Percentiles rank a stretch among this genome's conserved stretches.
Evolutionary conservation across 345 rosid species (phyloP).

Genomic region (Excoecaria agallocha): DNA sequence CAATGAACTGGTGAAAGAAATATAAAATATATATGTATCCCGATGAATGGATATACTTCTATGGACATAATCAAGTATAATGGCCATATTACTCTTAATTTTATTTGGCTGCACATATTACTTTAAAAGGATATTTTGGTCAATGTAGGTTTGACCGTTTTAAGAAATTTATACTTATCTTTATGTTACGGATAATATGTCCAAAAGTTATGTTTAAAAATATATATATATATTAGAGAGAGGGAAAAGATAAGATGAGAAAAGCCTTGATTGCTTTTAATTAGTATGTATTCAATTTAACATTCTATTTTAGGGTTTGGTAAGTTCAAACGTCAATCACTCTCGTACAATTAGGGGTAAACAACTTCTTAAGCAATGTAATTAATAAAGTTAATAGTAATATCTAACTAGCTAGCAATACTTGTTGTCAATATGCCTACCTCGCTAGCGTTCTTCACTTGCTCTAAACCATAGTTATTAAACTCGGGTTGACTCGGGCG

Average conservation of each 20-base stretch:
- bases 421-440: background rate
- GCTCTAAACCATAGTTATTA: too few relatives aligned
- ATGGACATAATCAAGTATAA: too few relatives aligned
- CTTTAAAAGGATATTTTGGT: too few relatives aligned
- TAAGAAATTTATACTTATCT: too few relatives aligned
- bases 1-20: background rate
- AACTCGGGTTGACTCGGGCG: too few relatives aligned
- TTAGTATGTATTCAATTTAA: background rate
- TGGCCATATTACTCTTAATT: too few relatives aligned
- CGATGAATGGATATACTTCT: too few relatives aligned
- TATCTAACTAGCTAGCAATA: background rate
- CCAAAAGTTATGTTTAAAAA: too few relatives aligned
- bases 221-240: too few relatives aligned
- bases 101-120: too few relatives aligned
- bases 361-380: constrained; percentile 15
- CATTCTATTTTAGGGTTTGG: constrained; percentile 9
- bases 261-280: background rate
- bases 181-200: too few relatives aligned
- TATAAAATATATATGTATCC: background rate
- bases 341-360: background rate
- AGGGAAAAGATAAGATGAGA: background rate
- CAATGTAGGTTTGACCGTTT: too few relatives aligned
- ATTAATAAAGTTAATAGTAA: background rate
- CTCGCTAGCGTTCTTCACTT: background rate
- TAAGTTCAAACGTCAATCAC: constrained; percentile 6